Conservation (phyloP, 148 eudicot genomes). For the Persicaria maculosa region DNA sequence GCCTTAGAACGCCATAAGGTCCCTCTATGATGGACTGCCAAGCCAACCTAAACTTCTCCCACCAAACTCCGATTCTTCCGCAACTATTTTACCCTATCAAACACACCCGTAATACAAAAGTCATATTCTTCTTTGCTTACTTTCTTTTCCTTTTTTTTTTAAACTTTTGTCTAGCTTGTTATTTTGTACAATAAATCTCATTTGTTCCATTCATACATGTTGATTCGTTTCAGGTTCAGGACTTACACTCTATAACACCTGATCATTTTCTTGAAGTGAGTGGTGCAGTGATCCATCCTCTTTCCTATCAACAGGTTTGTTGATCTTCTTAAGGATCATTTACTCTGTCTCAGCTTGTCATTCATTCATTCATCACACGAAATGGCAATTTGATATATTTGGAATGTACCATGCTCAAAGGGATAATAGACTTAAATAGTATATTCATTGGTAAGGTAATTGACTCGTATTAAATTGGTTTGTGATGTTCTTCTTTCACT, state of each 20-base stretch:
- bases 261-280: constrained; percentile 93
- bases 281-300: constrained; percentile 89
- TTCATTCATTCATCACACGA: neutral
- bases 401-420: neutral
- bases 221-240: constrained; percentile 66
- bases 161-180: neutral
- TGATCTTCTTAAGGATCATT: constrained; percentile 1
- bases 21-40: too few relatives aligned
- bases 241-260: constrained; percentile 86
- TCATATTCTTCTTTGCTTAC: neutral
- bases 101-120: neutral
- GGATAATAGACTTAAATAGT: neutral
- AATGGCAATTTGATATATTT: neutral
- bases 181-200: neutral
- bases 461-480: neutral
- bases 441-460: neutral
- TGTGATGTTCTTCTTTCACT: neutral
- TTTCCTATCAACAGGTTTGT: constrained; percentile 96
- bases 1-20: too few relatives aligned
- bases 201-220: neutral
- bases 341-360: neutral
- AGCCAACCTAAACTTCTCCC: too few relatives aligned
- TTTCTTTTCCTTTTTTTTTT: neutral
- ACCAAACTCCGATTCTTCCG: too few relatives aligned
- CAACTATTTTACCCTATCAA: too few relatives aligned